Base-by-base conservation (phyloP, 331 rosid species). In the Pyrus hybrid region DNA sequence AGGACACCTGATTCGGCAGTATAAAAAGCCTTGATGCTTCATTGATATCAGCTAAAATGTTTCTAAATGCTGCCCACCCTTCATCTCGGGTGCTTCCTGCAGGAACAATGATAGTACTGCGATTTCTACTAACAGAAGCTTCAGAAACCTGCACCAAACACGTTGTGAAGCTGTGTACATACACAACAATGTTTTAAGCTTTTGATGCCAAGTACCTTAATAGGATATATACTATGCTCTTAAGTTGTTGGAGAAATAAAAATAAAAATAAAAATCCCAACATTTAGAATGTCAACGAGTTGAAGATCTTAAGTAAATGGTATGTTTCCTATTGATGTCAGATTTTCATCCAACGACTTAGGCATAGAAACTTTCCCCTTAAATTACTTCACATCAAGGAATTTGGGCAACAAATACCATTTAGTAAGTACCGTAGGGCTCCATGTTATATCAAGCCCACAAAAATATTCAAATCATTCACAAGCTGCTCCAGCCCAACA, bases 71-170 rank as follows among this genome's bases (percentile, higher is more conserved):
- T 47, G 99, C 88, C 99, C 99, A 95, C 54, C 99, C 99, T 83
- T 95, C 99, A 77, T 95, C 99, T 72, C 91, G 86, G 76, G 88
- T 83, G 81, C 93, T 95, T 82, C 99, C 98, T 18, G 99, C 98
- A 47, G 99, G 99, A 83, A 95, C 97, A 73, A 95, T 95, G 79
- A 95, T 95, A 77, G 99, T 95, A 81, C 99, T 95, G 60, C 99
- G 98, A 73, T 95, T 95, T 86, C 99, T 88, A 86, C 98, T 92
- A 54, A 95, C 97, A 78, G 99, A 95, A 66, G 99, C 99, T 83
- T 95, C 99, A 53, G 99, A 92, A 63, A 95, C 97, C 99, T 95
- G 83, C 60, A 77, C 54, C 83, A 79, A 74, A 21, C 60, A 63
- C 56, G 16, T 45, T 62, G 29, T 62, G 29, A 26, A 14, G 30